Evolutionary conservation across 495 filamentous ascomycete species (phyloP).

Genomic region (Penicillium waksmanii): DNA sequence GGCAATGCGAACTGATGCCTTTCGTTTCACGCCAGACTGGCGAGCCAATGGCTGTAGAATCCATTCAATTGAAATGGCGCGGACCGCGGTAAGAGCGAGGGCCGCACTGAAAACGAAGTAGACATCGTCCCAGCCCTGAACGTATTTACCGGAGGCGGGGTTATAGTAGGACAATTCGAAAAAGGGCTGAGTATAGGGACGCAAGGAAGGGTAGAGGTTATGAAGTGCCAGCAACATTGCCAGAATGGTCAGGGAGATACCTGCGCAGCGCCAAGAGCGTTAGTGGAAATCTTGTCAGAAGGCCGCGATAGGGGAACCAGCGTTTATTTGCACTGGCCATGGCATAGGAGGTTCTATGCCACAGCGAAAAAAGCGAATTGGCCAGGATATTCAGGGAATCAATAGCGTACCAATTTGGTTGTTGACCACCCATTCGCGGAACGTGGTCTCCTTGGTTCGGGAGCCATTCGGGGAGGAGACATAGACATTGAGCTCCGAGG

Average conservation of each 20-base stretch:
- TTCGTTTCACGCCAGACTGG: conserved; percentile 67
- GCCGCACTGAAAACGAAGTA: conserved; percentile 80
- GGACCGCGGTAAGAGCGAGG: conserved; percentile 81
- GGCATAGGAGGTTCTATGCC: too few species aligned
- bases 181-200: conserved; percentile 79
- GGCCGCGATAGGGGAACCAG: too few species aligned
- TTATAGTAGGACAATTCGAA: conserved; percentile 86
- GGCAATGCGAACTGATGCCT: conserved; percentile 77
- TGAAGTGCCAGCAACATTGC: conserved; percentile 77
- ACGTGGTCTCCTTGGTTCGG: conserved; percentile 49
- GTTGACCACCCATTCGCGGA: conserved; percentile 54
- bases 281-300: conserved; percentile 16
- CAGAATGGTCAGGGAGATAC: conserved; percentile 77
- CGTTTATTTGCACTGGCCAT: too few species aligned
- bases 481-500: conserved; percentile 48
- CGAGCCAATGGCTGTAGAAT: conserved; percentile 76
- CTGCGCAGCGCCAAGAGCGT: conserved; percentile 44
- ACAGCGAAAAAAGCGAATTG: too few species aligned
- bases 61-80: conserved; percentile 86
- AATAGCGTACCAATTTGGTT: conserved; percentile 55
- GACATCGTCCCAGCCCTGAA: conserved; percentile 76
- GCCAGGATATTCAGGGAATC: neutral
- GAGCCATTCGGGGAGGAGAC: conserved; percentile 41
- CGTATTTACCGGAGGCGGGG: conserved; percentile 64
- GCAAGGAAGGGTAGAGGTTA: conserved; percentile 75